phyloP scores from a whole-genome alignment of 768 basidiomycete species.

The Ramaria sp. region DNA sequence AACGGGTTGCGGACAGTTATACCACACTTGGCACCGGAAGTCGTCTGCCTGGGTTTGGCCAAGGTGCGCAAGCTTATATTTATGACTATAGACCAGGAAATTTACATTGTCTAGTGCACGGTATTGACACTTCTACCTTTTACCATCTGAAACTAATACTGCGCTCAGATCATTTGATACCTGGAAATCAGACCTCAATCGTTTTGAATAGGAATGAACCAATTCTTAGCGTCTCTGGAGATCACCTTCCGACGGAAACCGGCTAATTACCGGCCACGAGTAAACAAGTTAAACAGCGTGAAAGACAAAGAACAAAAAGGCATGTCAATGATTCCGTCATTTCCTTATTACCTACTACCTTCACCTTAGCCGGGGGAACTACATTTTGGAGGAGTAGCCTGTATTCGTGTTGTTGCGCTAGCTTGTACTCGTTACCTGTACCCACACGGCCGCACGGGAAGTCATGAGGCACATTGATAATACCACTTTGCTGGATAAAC shows the following conservation, averaged over 20 bases:
- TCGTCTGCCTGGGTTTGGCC: conserved; percentile 7
- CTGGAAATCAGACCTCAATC: conserved; percentile 78
- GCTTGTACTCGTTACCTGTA: background rate
- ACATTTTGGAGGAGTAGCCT: conserved; percentile 80
- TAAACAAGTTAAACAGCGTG: conserved; percentile 76
- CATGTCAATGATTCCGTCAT: conserved; percentile 23
- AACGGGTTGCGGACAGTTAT: conserved; percentile 13
- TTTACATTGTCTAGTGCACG: background rate
- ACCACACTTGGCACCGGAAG: conserved; percentile 1
- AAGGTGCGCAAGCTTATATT: background rate
- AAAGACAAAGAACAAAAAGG: conserved; percentile 86
- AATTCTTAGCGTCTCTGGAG: conserved; percentile 88
- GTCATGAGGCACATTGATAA: too few relatives aligned
- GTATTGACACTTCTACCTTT: background rate
- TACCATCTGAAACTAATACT: background rate
- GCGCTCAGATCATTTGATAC: too few relatives aligned
- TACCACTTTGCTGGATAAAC: too few relatives aligned
- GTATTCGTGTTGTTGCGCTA: background rate
- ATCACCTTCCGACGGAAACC: conserved; percentile 99
- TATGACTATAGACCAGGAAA: background rate
- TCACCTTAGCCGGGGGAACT: conserved; percentile 60
- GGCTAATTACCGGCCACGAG: conserved; percentile 82
- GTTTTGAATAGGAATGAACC: conserved; percentile 93
- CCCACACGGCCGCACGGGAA: too few relatives aligned
- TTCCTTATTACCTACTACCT: background rate